A percentile compares a stretch with the other conserved stretches of the same genome.
These are phyloP conservation scores for Cairneyella variabilis DNA, from an alignment of 495 filamentous ascomycete genomes.

Conservation along the genomic window DNA sequence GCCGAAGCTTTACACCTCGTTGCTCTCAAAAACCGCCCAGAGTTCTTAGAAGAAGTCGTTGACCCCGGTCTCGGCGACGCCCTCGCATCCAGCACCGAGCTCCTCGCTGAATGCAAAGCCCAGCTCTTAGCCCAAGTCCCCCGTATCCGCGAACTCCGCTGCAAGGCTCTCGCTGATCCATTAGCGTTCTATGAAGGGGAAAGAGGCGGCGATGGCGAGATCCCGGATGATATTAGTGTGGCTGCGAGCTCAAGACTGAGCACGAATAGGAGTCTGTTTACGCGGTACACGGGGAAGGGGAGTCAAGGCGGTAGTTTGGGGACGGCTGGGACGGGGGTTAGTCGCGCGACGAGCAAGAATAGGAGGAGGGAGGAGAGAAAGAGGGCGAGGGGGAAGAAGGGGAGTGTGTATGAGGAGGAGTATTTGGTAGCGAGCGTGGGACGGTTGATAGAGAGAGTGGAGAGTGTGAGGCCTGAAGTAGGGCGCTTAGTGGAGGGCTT, in stretches of 20 bases:
- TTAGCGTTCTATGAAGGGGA: conserved; percentile 74
- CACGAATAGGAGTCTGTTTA: conserved; percentile 78
- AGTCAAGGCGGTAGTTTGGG: conserved; percentile 44
- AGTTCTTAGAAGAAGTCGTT: conserved; percentile 57
- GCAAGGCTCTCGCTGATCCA: conserved; percentile 77
- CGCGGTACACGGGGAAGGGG: conserved; percentile 73
- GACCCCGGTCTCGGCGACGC: conserved; percentile 76
- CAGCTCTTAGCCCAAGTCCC: conserved; percentile 83
- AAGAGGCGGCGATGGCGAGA: conserved; percentile 51
- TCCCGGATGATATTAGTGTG: conserved; percentile 88
- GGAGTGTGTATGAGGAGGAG: conserved; percentile 95
- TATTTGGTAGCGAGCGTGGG: conserved; percentile 85
- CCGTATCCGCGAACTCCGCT: conserved; percentile 73
- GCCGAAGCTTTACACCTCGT: conserved; percentile 73
- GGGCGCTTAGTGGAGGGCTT: conserved; percentile 69
- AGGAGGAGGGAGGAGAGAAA: conserved; percentile 88
- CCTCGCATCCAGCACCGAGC: conserved; percentile 73
- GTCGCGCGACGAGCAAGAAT: conserved; percentile 78
- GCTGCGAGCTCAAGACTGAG: conserved; percentile 81
- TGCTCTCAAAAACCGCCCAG: conserved; percentile 36
- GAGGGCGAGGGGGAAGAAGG: conserved; percentile 88
- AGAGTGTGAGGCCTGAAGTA: conserved; percentile 62
- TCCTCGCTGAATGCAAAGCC: conserved; percentile 84
- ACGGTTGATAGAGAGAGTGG: conserved; percentile 82
- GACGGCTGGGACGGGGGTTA: conserved; percentile 61